Evolutionary conservation across 352 stramenopile species (phyloP).

Genomic region (Pythium phragmiticola): DNA sequence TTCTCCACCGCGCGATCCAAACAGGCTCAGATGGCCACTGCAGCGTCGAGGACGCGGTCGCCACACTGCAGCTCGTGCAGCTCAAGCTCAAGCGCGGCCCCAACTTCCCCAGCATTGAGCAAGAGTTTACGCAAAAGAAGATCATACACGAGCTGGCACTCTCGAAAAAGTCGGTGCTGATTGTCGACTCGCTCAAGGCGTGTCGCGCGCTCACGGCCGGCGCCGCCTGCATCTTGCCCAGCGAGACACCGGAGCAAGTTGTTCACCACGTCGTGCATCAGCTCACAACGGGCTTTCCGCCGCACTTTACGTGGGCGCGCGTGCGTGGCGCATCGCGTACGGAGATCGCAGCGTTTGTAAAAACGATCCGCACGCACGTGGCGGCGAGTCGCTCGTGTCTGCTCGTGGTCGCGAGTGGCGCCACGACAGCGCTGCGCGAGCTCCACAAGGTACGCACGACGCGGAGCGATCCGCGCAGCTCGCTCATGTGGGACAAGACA

Average conservation of each 20-base stretch:
- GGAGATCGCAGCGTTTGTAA: conserved; percentile 38
- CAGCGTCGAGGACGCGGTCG: conserved; percentile 79
- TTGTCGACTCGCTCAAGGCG: conserved; percentile 66
- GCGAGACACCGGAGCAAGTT: conserved; percentile 46
- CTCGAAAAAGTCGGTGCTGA: conserved; percentile 74
- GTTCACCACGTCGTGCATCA: conserved; percentile 65
- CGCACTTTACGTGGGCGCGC: conserved; percentile 76
- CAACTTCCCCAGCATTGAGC: conserved; percentile 67
- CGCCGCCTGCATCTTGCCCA: conserved; percentile 59
- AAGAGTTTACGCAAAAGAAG: conserved; percentile 77
- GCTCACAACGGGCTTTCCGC: conserved; percentile 78
- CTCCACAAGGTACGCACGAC: conserved; percentile 80
- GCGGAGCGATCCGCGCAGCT: conserved; percentile 67
- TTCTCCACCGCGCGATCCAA: conserved; percentile 71
- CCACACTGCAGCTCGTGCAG: conserved; percentile 70
- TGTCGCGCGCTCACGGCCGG: conserved; percentile 65
- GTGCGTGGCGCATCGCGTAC: conserved; percentile 44
- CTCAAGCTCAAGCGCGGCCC: conserved; percentile 79
- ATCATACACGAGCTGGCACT: conserved; percentile 68
- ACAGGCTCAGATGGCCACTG: conserved; percentile 70
- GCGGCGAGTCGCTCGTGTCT: conserved; percentile 50
- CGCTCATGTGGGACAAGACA: conserved; percentile 75
- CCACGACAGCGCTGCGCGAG: conserved; percentile 56
- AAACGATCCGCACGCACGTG: conserved; percentile 43
- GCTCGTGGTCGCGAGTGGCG: conserved; percentile 50